Conservation (phyloP, 768 basidiomycete genomes). For the Hemileccinum rubropunctum region DNA sequence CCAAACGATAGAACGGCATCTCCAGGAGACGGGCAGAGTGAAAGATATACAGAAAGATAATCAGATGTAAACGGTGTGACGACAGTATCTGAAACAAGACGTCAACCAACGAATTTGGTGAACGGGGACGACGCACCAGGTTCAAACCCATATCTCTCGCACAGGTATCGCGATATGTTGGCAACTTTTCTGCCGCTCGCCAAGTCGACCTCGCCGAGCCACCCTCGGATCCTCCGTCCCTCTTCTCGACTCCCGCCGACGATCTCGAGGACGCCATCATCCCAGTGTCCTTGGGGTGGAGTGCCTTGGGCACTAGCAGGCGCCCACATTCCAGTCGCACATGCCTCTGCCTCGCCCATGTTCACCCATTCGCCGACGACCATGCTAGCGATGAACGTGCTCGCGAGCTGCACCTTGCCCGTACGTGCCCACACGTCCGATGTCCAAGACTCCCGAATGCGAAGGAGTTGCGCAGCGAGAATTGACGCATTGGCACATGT, state of each 20-base stretch:
- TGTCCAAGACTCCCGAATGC: constrained; percentile 76
- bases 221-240: constrained; percentile 65
- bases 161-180: constrained; percentile 69
- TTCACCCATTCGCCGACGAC: constrained; percentile 68
- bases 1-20: constrained; percentile 81
- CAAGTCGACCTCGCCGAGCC: constrained; percentile 81
- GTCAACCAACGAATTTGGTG: not conserved
- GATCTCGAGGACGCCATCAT: constrained; percentile 73
- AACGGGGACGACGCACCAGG: constrained; percentile 43
- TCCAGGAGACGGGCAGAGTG: constrained; percentile 64
- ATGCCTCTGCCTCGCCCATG: constrained; percentile 75
- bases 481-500: constrained; percentile 68
- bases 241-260: constrained; percentile 76
- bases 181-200: constrained; percentile 63
- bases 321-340: constrained; percentile 76
- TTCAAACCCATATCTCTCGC: constrained; percentile 80
- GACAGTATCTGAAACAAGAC: constrained; percentile 51
- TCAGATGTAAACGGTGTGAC: constrained; percentile 78
- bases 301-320: constrained; percentile 35
- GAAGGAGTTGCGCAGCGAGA: constrained; percentile 71
- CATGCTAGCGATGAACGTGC: constrained; percentile 69
- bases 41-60: constrained; percentile 73
- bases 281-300: constrained; percentile 60
- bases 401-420: constrained; percentile 74
- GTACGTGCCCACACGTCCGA: constrained; percentile 78